Base-by-base conservation (phyloP, 2,329 filamentous ascomycete genomes). In the Monosporascus sp. region DNA sequence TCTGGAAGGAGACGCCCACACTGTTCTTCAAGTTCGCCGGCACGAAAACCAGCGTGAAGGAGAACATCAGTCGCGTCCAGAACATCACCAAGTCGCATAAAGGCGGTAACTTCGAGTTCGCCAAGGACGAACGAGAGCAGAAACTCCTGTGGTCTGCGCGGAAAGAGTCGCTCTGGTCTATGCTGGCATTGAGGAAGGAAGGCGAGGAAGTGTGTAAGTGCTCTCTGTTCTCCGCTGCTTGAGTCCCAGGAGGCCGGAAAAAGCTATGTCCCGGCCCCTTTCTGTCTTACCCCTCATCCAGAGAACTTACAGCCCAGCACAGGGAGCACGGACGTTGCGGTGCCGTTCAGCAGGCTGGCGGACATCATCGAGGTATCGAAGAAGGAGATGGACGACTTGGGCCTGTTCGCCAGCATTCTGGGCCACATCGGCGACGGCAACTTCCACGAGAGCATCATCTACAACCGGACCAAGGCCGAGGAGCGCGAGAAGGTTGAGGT, bases 351-450 rank as follows among this genome's bases (percentile, higher is more conserved):
- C 55, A 76, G 84, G 14, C 73, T 93, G 5, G 84, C 88, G 1
- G 86, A 90, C 59, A 87, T 92, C 54, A 79, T 81, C 76, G 91
- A 96, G 68, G 78, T 91, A 44, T 92, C 89, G 58, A 96, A 96
- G 75, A 88, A 90, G 67, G 90, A 96, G 65, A 86, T 96, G 80
- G 88, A 93, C 64, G 85, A 90, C 14, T 77, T 96, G 11, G 91
- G 90, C 0, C 74, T 96, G 2, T 96, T 96, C 67, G 90, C 91
- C 1, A 91, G 88, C 64, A 89, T 96, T 27, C 76, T 97, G 4
- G 92, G 92, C 3, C 92, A 97, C 66, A 87, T 97, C 53, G 92
- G 92, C 14, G 92, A 96, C 66, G 92, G 92, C 38, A 97, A 97
- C 71, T 97, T 97, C 74, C 92, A 97, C 69, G 87, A 92, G 68